phyloP scores from a whole-genome alignment of 148 eudicot species.

The Rheum nobile region DNA sequence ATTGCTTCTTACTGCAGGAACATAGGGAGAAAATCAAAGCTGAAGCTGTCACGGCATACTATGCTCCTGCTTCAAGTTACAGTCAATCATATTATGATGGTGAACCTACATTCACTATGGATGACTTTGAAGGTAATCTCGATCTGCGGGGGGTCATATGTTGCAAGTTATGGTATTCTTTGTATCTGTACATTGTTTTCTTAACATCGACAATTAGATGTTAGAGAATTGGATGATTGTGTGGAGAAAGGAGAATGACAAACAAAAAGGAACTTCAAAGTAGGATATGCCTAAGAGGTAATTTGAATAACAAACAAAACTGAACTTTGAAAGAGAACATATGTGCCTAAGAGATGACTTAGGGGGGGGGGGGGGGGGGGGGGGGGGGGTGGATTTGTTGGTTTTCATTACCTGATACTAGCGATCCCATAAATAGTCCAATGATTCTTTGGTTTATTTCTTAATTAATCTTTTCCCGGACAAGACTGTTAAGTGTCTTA shows the following conservation, averaged over 20 bases:
- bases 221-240: not conserved
- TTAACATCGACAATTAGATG: not conserved
- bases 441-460: not conserved
- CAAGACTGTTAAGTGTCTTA: not conserved
- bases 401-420: not conserved
- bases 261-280: not conserved
- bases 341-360: not conserved
- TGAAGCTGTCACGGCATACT: conserved; percentile 48
- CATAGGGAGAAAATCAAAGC: conserved; percentile 66
- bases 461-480: not conserved
- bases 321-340: not conserved
- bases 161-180: not conserved
- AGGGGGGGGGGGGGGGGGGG: no score
- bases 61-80: conserved; percentile 26
- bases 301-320: not conserved
- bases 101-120: conserved; percentile 59
- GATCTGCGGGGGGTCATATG: not conserved
- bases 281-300: not conserved
- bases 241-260: not conserved
- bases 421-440: not conserved
- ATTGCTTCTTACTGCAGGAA: conserved; percentile 37
- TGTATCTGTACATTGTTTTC: not conserved
- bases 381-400: not conserved
- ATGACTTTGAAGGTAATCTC: conserved; percentile 85
- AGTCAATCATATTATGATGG: conserved; percentile 25